These are phyloP conservation scores for Metschnikowia amazonensis DNA, from an alignment of 805 yeast species.

Conservation along the genomic window DNA sequence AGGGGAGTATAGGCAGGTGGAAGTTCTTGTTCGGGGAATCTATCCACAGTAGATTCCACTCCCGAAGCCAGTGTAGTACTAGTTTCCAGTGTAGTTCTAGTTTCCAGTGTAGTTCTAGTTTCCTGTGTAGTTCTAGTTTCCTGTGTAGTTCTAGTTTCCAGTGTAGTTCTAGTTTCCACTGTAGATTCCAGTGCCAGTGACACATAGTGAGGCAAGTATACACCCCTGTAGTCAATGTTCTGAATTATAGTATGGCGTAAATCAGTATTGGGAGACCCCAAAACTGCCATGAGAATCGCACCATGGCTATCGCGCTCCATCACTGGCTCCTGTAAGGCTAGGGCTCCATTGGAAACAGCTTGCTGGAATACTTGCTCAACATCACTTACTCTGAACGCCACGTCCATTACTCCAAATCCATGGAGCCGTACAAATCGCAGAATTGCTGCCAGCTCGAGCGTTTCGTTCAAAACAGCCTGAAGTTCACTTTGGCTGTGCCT, in stretches of 20 bases:
- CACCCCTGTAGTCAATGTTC: conserved; percentile 36
- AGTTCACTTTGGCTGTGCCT: neutral
- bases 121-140: no score
- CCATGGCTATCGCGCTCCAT: conserved; percentile 47
- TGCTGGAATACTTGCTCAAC: conserved; percentile 41
- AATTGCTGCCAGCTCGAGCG: neutral
- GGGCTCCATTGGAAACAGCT: conserved; percentile 56
- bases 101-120: no score
- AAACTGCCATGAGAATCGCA: conserved; percentile 46
- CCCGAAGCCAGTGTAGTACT: no score
- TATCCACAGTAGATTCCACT: no score
- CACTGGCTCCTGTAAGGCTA: conserved; percentile 25
- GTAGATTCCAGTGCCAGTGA: no score
- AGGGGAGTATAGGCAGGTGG: conserved; percentile 78
- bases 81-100: no score
- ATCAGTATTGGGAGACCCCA: conserved; percentile 49
- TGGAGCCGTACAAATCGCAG: conserved; percentile 39
- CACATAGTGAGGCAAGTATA: conserved; percentile 55
- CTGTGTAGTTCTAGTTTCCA: no score
- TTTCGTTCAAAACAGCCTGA: neutral
- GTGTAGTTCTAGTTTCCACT: no score
- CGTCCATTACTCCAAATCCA: conserved; percentile 80
- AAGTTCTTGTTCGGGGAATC: no score
- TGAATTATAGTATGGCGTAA: conserved; percentile 67
- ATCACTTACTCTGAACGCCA: conserved; percentile 59